Conservation (phyloP, 371 early-diverging fungal genomes). For the Zychaea mexicana region DNA sequence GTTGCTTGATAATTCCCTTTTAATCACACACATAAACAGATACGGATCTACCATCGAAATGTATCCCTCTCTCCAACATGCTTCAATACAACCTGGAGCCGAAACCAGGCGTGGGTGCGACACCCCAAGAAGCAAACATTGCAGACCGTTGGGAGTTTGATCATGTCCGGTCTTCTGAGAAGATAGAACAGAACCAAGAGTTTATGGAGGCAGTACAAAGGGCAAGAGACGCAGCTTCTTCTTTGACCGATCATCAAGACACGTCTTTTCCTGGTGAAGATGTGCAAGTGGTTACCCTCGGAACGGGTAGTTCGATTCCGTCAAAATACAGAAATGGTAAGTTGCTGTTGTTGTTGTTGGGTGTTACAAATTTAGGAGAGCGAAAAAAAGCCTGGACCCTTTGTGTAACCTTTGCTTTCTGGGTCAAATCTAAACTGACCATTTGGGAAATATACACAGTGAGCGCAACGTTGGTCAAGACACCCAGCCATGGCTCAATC, state of each 20-base stretch:
- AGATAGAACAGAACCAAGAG: slow-evolving; percentile 27
- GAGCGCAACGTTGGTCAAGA: slow-evolving; percentile 77
- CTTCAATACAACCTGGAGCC: slow-evolving; percentile 34
- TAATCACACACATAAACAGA: neutral
- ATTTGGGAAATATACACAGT: too few species aligned
- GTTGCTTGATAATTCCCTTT: neutral
- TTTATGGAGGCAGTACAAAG: slow-evolving; percentile 27
- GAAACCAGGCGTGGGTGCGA: slow-evolving; percentile 18
- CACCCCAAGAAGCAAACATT: slow-evolving; percentile 7
- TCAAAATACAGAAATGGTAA: slow-evolving; percentile 96
- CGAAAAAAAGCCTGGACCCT: too few species aligned
- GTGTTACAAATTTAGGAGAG: too few species aligned
- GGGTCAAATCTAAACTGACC: too few species aligned
- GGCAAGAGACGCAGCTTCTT: slow-evolving; percentile 38
- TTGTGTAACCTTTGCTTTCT: too few species aligned
- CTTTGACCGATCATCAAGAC: slow-evolving; percentile 19
- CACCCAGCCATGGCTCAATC: slow-evolving; percentile 63
- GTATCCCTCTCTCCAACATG: slow-evolving; percentile 29
- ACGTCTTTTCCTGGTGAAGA: slow-evolving; percentile 49
- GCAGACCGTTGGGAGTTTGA: slow-evolving; percentile 23
- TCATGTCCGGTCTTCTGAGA: slow-evolving; percentile 17
- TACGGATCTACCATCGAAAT: slow-evolving; percentile 25
- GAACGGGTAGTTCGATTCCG: slow-evolving; percentile 97
- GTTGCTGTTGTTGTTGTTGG: slow-evolving; percentile 5
- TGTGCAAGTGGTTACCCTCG: slow-evolving; percentile 74